Percentiles rank a stretch among this genome's conserved stretches.
Conservation (phyloP, 2,329 filamentous ascomycete species). For the Colletotrichum spaethianum region DNA sequence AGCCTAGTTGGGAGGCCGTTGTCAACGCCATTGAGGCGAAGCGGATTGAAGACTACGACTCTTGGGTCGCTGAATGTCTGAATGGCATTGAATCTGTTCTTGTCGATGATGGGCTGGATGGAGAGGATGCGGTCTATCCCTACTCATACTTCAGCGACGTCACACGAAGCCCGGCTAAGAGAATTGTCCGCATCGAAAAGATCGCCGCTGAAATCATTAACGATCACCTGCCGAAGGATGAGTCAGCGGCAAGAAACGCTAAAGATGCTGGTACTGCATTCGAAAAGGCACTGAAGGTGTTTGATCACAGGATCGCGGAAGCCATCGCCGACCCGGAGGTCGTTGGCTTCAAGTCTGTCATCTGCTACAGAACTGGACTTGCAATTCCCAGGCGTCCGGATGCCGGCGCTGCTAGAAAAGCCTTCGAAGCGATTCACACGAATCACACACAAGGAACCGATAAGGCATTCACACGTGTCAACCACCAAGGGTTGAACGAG, state of each 20-base stretch:
- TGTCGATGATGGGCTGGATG: constrained; percentile 81
- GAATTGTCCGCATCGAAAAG: constrained; percentile 84
- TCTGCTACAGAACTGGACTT: constrained; percentile 85
- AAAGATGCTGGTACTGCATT: constrained; percentile 49
- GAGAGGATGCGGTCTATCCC: constrained; percentile 66
- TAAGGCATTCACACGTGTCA: constrained; percentile 65
- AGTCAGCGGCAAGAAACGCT: constrained; percentile 25
- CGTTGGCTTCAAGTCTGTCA: constrained; percentile 85
- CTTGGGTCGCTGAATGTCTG: constrained; percentile 75
- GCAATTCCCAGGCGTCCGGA: constrained; percentile 66
- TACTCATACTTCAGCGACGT: constrained; percentile 78
- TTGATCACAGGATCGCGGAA: constrained; percentile 63
- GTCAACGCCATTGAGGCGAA: constrained; percentile 59
- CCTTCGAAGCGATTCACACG: constrained; percentile 55
- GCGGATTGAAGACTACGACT: constrained; percentile 63
- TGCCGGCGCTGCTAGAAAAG: constrained; percentile 56
- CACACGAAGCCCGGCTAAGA: constrained; percentile 74
- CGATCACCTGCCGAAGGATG: constrained; percentile 54
- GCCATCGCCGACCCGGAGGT: constrained; percentile 77
- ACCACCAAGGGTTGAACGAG: constrained; percentile 77
- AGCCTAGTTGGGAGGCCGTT: constrained; percentile 72
- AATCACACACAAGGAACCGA: constrained; percentile 43
- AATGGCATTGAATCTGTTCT: constrained; percentile 80
- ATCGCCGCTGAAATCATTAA: constrained; percentile 75
- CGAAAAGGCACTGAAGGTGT: constrained; percentile 52